Evolutionary conservation across 306 rosid genomes (phyloP).

Genomic region (Vicia sativa): DNA sequence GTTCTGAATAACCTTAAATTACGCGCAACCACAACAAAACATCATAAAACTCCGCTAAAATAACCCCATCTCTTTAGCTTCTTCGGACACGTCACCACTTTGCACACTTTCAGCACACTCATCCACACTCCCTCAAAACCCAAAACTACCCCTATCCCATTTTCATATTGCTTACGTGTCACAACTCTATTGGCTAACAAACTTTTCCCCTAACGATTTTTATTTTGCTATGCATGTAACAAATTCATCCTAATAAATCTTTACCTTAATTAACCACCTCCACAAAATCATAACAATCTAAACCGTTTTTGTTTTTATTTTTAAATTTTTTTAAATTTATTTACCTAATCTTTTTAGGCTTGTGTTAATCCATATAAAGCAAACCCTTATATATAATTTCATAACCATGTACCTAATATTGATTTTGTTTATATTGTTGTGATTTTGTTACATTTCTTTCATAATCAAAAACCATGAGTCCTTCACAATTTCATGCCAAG

Average conservation of each 20-base stretch:
- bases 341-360: neutral
- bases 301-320: neutral
- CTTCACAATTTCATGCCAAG: constrained; percentile 47
- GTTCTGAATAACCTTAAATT: too few species aligned
- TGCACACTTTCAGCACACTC: neutral
- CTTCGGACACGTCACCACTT: neutral
- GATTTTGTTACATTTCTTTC: constrained; percentile 5
- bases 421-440: neutral
- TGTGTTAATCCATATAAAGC: constrained; percentile 15
- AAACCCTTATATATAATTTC: constrained; percentile 25
- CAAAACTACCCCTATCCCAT: neutral
- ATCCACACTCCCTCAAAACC: neutral
- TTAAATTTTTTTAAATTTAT: too few species aligned
- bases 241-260: neutral
- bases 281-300: constrained; percentile 25
- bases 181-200: neutral
- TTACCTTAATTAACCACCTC: constrained; percentile 27
- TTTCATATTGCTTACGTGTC: constrained; percentile 26
- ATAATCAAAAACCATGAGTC: constrained; percentile 50
- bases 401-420: constrained; percentile 4
- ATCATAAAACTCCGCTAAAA: too few species aligned
- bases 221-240: constrained; percentile 29
- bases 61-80: neutral
- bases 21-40: too few species aligned
- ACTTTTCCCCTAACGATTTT: neutral